Evolutionary conservation across 2,329 filamentous ascomycete genomes (phyloP), one percentile per base, ranked within the genome.

Genomic region (Penicillium sp.): DNA sequence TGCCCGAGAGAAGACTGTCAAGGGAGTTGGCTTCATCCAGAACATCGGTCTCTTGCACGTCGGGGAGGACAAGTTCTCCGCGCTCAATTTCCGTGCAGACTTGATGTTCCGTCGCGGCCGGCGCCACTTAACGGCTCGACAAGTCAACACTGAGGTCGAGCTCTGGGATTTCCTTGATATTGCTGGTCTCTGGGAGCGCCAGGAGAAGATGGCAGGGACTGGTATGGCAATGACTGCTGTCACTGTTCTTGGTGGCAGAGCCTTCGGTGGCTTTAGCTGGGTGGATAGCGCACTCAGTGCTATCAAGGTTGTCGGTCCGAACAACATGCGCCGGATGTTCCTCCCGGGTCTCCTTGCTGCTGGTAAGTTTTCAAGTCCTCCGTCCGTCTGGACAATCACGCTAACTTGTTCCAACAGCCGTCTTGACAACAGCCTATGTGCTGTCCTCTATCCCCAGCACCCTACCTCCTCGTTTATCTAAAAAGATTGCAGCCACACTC

Each of bases 111-210:
- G 82, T 49, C 83, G 87, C 51, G 63, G 64, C 32, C 86, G 86
- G 61, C 81, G 84, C 49, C 88, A 98, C 66, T 81, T 82, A 1
- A 74, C 95, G 32, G 89, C 88, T 5, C 82, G 89, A 54, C 85
- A 95, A 63, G 84, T 97, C 13, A 83, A 96, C 50, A 83, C 95
- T 16, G 82, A 93, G 44, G 87, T 93, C 3, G 90, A 98, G 63
- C 59, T 95, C 0, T 86, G 79, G 79, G 93, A 98, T 71, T 97
- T 98, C 75, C 87, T 98, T 60, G 93, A 98, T 68, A 77, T 89
- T 67, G 78, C 82, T 14, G 86, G 82, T 9, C 72, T 97, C 5
- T 78, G 95, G 73, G 89, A 96, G 62, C 80, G 84, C 44, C 91
- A 97, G 66, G 93, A 98, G 70, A 98, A 97, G 76, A 78, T 94